Conservation (phyloP, 2,329 filamentous ascomycete genomes). For the Neodidymelliopsis sp. region DNA sequence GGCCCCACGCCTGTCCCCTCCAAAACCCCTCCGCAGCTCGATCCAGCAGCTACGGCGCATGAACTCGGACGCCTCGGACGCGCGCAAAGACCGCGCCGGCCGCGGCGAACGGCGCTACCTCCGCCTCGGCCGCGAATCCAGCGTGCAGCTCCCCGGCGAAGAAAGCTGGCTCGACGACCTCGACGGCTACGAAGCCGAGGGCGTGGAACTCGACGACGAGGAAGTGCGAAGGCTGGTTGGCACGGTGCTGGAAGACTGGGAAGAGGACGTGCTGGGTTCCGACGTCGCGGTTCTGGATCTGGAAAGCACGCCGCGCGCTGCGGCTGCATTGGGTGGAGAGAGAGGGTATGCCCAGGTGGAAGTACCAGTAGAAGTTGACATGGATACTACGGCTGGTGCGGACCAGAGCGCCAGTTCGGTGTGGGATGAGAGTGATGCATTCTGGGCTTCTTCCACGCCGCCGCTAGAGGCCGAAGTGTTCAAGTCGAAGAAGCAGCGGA, state of each 20-base stretch:
- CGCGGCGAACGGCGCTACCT: slow-evolving; percentile 48
- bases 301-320: slow-evolving; percentile 9
- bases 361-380: not conserved
- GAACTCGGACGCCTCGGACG: slow-evolving; percentile 50
- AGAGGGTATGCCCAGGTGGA: not conserved
- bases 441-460: slow-evolving; percentile 8
- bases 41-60: slow-evolving; percentile 53
- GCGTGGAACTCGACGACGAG: slow-evolving; percentile 28
- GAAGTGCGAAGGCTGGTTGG: slow-evolving; percentile 30
- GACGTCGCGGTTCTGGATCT: slow-evolving; percentile 12
- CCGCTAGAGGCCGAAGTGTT: not conserved
- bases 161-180: slow-evolving; percentile 42
- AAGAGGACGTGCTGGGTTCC: slow-evolving; percentile 30
- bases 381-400: not conserved
- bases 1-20: slow-evolving; percentile 45
- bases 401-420: not conserved
- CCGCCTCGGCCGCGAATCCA: slow-evolving; percentile 50
- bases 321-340: not conserved
- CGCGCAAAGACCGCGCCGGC: slow-evolving; percentile 29
- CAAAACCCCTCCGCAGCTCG: slow-evolving; percentile 48
- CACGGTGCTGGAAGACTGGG: slow-evolving; percentile 32
- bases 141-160: slow-evolving; percentile 35
- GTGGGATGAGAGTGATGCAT: slow-evolving; percentile 19
- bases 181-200: slow-evolving; percentile 20
- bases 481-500: not conserved